Evolutionary conservation across 176 grass and related monocot genomes (phyloP), one percentile per base, ranked within the genome.

Genomic region (Puccinellia tenuiflora): DNA sequence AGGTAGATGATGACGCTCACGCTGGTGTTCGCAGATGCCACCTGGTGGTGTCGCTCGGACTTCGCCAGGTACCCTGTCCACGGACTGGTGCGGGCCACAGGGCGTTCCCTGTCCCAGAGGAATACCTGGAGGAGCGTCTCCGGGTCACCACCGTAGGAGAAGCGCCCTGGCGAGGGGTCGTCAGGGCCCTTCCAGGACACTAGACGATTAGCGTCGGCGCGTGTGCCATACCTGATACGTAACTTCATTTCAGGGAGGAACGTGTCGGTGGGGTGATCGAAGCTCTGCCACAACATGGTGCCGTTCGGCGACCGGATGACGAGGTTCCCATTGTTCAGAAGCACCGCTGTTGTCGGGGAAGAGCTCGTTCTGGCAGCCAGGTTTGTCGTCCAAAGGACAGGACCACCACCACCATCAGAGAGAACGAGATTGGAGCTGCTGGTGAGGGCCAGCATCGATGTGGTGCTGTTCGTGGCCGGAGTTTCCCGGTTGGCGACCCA

Each of bases 61-160:
- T 25, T 73, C 13, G 30, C 43, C 0, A 46, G 3, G 46, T 45
- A 18, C 1, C 92, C 92, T 0, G 62, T 87, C 92, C 89, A 94
- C 2, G 77, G 80, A 2, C 18, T 3, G 13, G 9, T 78, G 8
- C 92, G 83, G 37, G 24, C 80, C 3, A 10, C 7, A 0, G 59
- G 65, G 8, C 5, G 43, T 1, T 15, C 5, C 4, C 65, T 22
- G 0, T 85, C 39, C 86, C 69, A 83, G 3, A 80, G 16, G 63
- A 59, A 43, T 13, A 11, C 0, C 48, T 78, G 83, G 2, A 70
- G 30, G 5, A 26, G 9, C 6, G 59, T 46, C 16, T 35, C 21
- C 6, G 62, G 59, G 43, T 94, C 79, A 0, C 18, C 13, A 9
- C 71, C 48, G 1, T 40, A 63, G 16, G 51, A 33, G 52, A 76